phyloP scores from a whole-genome alignment of 129 eudicot genomes.

The Flaveria ramosissima region DNA sequence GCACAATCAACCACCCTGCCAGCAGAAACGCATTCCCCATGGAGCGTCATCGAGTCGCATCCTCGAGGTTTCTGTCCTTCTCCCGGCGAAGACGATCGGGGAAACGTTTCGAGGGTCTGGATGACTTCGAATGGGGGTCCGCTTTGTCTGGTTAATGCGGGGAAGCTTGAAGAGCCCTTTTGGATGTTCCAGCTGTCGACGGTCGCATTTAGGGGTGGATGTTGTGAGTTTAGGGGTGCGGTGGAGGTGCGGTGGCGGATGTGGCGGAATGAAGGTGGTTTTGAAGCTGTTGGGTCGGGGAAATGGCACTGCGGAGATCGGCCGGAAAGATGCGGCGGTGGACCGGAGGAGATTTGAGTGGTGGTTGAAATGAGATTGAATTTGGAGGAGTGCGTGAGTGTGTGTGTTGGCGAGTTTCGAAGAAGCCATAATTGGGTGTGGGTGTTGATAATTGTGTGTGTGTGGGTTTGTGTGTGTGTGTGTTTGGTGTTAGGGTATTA shows the following conservation, averaged over 20 bases:
- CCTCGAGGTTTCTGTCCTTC: slow-evolving; percentile 82
- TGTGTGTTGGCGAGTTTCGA: too few species aligned
- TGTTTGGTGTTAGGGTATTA: too few species aligned
- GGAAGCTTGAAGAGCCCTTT: slow-evolving; percentile 80
- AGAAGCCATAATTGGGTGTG: too few species aligned
- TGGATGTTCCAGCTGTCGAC: slow-evolving; percentile 73
- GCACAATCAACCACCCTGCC: slow-evolving; percentile 96
- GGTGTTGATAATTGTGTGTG: too few species aligned
- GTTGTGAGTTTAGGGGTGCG: too few species aligned
- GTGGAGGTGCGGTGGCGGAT: slow-evolving; percentile 32
- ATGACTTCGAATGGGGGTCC: slow-evolving; percentile 69
- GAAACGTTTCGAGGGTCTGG: slow-evolving; percentile 63
- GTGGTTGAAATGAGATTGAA: too few species aligned
- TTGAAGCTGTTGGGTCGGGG: too few species aligned
- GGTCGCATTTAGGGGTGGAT: slow-evolving; percentile 55
- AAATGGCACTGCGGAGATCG: too few species aligned
- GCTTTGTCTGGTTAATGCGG: slow-evolving; percentile 67
- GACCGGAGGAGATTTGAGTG: too few species aligned
- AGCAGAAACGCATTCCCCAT: slow-evolving; percentile 81
- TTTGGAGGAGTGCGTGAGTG: too few species aligned
- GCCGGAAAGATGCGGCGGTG: too few species aligned
- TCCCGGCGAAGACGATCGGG: slow-evolving; percentile 94
- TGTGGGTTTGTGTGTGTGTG: too few species aligned
- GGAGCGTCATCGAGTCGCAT: slow-evolving; percentile 81
- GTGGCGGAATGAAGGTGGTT: slow-evolving; percentile 16